Conservation (phyloP, 768 basidiomycete species). For the Lentinula edodes region DNA sequence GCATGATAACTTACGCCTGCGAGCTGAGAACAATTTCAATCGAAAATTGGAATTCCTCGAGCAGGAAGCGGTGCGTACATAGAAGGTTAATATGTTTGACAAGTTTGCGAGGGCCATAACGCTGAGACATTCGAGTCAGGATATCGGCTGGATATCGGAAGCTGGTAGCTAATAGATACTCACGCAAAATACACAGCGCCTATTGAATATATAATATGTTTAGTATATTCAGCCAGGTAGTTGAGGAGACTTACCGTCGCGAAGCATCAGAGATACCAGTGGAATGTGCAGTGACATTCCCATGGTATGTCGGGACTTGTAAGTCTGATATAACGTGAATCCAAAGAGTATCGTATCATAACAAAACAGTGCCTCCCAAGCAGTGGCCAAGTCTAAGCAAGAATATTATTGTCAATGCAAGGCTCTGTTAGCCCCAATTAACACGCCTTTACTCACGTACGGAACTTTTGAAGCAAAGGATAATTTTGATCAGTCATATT, state of each 20-base stretch:
- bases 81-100: slow-evolving; percentile 39
- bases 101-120: slow-evolving; percentile 48
- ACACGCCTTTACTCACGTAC: not conserved
- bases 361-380: slow-evolving; percentile 38
- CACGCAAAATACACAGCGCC: slow-evolving; percentile 55
- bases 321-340: slow-evolving; percentile 44
- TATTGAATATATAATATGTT: too few species aligned
- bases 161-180: slow-evolving; percentile 13
- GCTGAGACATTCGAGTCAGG: slow-evolving; percentile 20
- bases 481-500: not conserved
- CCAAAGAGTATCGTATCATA: slow-evolving; percentile 43
- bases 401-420: not conserved
- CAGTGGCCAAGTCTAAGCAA: not conserved
- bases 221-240: not conserved
- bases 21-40: slow-evolving; percentile 12
- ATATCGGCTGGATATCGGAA: not conserved
- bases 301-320: slow-evolving; percentile 22
- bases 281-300: slow-evolving; percentile 22
- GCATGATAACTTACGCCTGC: slow-evolving; percentile 7
- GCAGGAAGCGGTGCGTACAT: slow-evolving; percentile 17
- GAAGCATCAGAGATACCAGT: slow-evolving; percentile 35
- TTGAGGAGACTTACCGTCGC: slow-evolving; percentile 38
- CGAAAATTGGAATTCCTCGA: slow-evolving; percentile 1
- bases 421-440: not conserved
- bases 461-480: not conserved